Evolutionary conservation across 176 grass and related monocot genomes (phyloP).

Genomic region (Oropetium thomaeum): DNA sequence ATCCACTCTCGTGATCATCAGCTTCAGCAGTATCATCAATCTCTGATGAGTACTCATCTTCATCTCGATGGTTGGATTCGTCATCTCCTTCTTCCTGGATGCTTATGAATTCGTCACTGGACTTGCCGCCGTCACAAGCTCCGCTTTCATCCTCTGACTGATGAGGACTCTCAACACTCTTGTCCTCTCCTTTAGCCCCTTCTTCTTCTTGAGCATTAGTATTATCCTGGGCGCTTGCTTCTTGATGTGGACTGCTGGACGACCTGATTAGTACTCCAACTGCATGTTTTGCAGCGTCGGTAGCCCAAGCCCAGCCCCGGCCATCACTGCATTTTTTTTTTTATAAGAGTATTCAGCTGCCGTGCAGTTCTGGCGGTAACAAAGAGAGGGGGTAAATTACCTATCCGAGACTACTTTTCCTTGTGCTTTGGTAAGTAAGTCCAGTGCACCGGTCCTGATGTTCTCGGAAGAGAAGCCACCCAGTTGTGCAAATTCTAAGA

Average conservation of each 20-base stretch:
- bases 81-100: slow-evolving; percentile 24
- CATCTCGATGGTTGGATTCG: too few relatives aligned
- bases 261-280: slow-evolving; percentile 18
- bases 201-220: background rate
- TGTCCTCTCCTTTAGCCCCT: too few relatives aligned
- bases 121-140: slow-evolving; percentile 10
- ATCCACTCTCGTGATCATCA: too few relatives aligned
- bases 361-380: too few relatives aligned
- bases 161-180: too few relatives aligned
- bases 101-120: slow-evolving; percentile 36
- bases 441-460: slow-evolving; percentile 23
- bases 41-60: too few relatives aligned
- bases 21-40: background rate
- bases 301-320: slow-evolving; percentile 27
- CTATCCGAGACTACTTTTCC: background rate
- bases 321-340: too few relatives aligned
- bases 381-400: too few relatives aligned
- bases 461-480: slow-evolving; percentile 35
- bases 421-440: slow-evolving; percentile 8
- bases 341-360: too few relatives aligned
- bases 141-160: background rate
- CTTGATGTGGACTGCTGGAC: background rate
- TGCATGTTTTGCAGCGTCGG: slow-evolving; percentile 35
- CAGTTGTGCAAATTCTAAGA: slow-evolving; percentile 40
- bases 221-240: background rate